A percentile compares a stretch with the other conserved stretches of the same genome.
phyloP scores from a whole-genome alignment of 306 rosid genomes.

The Hippophae rhamnoides region DNA sequence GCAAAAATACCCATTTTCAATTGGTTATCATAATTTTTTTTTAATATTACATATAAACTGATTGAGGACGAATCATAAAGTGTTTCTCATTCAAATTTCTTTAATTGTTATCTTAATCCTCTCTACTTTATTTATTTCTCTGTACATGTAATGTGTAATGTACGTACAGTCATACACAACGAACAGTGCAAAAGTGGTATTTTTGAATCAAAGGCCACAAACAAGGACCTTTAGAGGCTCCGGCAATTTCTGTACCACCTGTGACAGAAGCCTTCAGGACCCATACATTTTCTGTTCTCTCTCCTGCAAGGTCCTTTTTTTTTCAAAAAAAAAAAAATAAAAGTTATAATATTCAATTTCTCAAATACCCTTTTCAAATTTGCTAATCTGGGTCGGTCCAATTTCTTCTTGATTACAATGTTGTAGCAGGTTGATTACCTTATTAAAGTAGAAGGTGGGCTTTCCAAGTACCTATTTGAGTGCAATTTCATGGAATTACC shows the following conservation, averaged over 20 bases:
- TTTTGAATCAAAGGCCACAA: constrained; percentile 67
- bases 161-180: constrained; percentile 62
- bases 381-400: constrained; percentile 4
- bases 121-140: background rate
- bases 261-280: constrained; percentile 79
- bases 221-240: constrained; percentile 59
- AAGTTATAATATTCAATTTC: background rate
- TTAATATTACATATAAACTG: too few species aligned
- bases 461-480: constrained; percentile 44
- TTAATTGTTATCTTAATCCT: background rate
- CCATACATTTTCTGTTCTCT: constrained; percentile 77
- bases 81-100: background rate
- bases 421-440: constrained; percentile 43
- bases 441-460: constrained; percentile 32
- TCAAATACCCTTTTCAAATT: background rate
- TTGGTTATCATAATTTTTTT: too few species aligned
- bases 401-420: background rate
- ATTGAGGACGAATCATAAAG: background rate
- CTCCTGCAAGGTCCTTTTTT: constrained; percentile 68
- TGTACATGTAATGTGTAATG: background rate
- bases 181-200: constrained; percentile 86
- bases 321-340: too few species aligned
- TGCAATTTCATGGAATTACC: constrained; percentile 62
- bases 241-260: constrained; percentile 73
- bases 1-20: too few species aligned